A percentile compares a stretch with the other conserved stretches of the same genome.
phyloP scores from a whole-genome alignment of 2,329 filamentous ascomycete genomes.

The Aspergillus oerlinghausenensis region DNA sequence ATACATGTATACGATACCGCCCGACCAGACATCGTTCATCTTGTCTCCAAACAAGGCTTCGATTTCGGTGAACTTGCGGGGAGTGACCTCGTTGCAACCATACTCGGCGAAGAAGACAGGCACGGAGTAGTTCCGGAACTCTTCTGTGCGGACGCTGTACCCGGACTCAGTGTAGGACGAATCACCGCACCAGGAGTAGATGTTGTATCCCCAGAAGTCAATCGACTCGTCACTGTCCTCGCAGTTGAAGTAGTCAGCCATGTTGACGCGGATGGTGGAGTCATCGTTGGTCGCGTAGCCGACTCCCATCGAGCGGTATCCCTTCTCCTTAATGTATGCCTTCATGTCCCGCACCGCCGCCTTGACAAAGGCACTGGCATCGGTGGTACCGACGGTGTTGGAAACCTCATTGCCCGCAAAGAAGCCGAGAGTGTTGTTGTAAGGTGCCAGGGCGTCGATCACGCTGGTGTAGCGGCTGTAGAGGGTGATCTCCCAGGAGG shows the following conservation, averaged over 20 bases:
- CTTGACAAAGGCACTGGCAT: conserved; percentile 89
- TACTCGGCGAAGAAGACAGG: conserved; percentile 98
- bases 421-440: conserved; percentile 89
- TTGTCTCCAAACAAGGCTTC: conserved; percentile 68
- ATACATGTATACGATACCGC: conserved; percentile 98
- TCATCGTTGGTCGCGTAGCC: conserved; percentile 96
- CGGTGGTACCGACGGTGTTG: conserved; percentile 79
- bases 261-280: conserved; percentile 68
- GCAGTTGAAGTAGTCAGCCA: conserved; percentile 93
- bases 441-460: conserved; percentile 71
- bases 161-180: conserved; percentile 72
- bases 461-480: conserved; percentile 77
- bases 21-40: conserved; percentile 83
- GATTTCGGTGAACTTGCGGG: conserved; percentile 80
- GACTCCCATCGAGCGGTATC: conserved; percentile 73
- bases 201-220: conserved; percentile 99
- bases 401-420: conserved; percentile 97
- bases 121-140: conserved; percentile 82
- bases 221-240: conserved; percentile 62
- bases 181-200: conserved; percentile 95
- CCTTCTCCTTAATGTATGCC: conserved; percentile 75
- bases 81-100: conserved; percentile 74
- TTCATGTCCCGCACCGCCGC: conserved; percentile 93
- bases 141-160: conserved; percentile 72
- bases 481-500: conserved; percentile 71